Conservation (phyloP, 257 asterid genomes). For the Gentiana dahurica region DNA sequence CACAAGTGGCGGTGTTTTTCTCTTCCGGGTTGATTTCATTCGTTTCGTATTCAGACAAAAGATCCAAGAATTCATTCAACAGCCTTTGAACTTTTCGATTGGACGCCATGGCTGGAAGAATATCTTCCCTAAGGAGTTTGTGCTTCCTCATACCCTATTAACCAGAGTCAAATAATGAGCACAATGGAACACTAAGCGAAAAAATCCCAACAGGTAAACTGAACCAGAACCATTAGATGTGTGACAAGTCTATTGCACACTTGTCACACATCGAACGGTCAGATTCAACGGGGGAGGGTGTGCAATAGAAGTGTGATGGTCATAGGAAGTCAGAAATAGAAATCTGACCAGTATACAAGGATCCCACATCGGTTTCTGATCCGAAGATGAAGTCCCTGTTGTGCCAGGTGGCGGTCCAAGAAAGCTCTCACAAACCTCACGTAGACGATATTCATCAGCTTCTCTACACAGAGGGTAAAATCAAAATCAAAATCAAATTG, state of each 20-base stretch:
- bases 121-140: conserved; percentile 85
- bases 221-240: no score
- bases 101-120: conserved; percentile 98
- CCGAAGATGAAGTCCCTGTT: conserved; percentile 37
- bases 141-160: conserved; percentile 86
- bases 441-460: conserved; percentile 79
- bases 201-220: no score
- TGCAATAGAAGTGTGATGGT: no score
- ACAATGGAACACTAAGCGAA: conserved; percentile 1
- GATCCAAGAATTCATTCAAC: conserved; percentile 80
- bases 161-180: conserved; percentile 5
- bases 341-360: conserved; percentile 67
- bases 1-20: conserved; percentile 14
- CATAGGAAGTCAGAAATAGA: conserved; percentile 7
- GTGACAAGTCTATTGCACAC: no score
- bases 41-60: conserved; percentile 53
- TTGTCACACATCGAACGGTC: no score
- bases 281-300: no score
- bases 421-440: conserved; percentile 94
- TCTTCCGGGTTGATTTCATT: conserved; percentile 21
- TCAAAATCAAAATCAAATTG: neutral
- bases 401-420: conserved; percentile 97
- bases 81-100: conserved; percentile 86
- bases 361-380: conserved; percentile 58
- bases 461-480: conserved; percentile 44